Evolutionary conservation across 106 monocot genomes (phyloP).

Genomic region (Dendrobium huoshanense): DNA sequence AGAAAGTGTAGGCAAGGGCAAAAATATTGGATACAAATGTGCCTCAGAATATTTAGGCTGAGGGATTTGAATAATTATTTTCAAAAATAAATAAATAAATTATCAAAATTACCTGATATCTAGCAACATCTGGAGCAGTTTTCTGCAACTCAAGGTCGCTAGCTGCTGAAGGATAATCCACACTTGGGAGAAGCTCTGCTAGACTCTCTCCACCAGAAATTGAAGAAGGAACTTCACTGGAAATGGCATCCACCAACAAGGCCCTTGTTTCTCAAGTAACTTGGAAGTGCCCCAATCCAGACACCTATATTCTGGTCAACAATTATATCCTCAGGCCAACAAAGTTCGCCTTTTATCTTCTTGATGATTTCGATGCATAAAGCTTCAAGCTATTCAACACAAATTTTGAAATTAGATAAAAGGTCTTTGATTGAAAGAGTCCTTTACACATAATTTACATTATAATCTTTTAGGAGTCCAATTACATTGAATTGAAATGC

Average conservation of each 20-base stretch:
- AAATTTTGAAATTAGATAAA: neutral
- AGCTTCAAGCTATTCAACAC: slow-evolving; percentile 36
- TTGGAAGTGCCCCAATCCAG: slow-evolving; percentile 71
- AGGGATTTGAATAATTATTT: too few species aligned
- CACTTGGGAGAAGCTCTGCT: slow-evolving; percentile 5
- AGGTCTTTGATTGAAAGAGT: neutral
- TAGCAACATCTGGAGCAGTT: slow-evolving; percentile 65
- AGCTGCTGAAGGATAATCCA: slow-evolving; percentile 9
- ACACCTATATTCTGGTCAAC: slow-evolving; percentile 47
- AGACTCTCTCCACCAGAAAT: slow-evolving; percentile 1
- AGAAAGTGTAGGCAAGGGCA: too few species aligned
- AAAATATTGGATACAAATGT: too few species aligned
- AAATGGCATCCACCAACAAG: neutral
- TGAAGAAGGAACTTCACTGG: neutral
- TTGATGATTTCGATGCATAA: slow-evolving; percentile 52
- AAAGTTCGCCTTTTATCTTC: slow-evolving; percentile 57
- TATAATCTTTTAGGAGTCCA: neutral
- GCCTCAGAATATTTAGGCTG: too few species aligned
- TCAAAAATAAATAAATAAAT: neutral
- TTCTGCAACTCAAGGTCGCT: slow-evolving; percentile 12
- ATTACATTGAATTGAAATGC: neutral
- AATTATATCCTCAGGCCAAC: slow-evolving; percentile 48
- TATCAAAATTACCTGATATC: slow-evolving; percentile 61
- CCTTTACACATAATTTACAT: neutral
- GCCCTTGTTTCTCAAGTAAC: slow-evolving; percentile 28